These are phyloP conservation scores for Pascua sp. DNA, from an alignment of 1,284 basidiomycete genomes.

Conservation along the genomic window DNA sequence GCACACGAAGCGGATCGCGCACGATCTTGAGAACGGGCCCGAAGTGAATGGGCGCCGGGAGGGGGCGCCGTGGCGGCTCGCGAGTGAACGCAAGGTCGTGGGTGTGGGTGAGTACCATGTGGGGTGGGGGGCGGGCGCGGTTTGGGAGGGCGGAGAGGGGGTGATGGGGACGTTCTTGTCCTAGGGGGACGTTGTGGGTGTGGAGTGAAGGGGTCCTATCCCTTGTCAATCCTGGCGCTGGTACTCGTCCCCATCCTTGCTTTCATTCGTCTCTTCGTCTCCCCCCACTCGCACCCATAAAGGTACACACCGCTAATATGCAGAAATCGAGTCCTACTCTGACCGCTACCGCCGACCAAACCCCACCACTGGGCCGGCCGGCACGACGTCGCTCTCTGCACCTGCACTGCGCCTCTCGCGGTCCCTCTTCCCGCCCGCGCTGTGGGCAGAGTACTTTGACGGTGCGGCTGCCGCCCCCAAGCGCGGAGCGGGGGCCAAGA, in stretches of 20 bases:
- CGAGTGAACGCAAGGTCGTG: slow-evolving; percentile 36
- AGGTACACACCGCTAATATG: not conserved
- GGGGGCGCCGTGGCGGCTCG: slow-evolving; percentile 38
- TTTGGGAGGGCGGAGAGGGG: not conserved
- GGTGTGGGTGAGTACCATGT: slow-evolving; percentile 36
- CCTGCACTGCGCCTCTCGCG: slow-evolving; percentile 40
- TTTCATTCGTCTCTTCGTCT: not conserved
- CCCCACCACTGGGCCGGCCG: slow-evolving; percentile 2
- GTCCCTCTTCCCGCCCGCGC: slow-evolving; percentile 40
- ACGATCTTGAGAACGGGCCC: slow-evolving; percentile 22
- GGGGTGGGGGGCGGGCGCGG: not conserved
- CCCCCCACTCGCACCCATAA: too few species aligned
- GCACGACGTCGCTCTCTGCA: slow-evolving; percentile 25
- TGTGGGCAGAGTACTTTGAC: slow-evolving; percentile 48
- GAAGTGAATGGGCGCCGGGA: slow-evolving; percentile 4
- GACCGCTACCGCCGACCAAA: slow-evolving; percentile 29
- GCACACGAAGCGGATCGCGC: slow-evolving; percentile 22
- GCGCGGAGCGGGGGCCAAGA: not conserved
- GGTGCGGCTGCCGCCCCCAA: not conserved
- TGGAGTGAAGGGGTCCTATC: too few species aligned
- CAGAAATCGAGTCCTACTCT: slow-evolving; percentile 48
- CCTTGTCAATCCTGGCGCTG: not conserved
- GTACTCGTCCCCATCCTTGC: not conserved
- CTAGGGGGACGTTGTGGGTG: too few species aligned
- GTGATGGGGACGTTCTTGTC: too few species aligned